Evolutionary conservation across 192 early-diverging fungal species (phyloP), one percentile per base, ranked within the genome.

Genomic region (Oehlia diaphana): DNA sequence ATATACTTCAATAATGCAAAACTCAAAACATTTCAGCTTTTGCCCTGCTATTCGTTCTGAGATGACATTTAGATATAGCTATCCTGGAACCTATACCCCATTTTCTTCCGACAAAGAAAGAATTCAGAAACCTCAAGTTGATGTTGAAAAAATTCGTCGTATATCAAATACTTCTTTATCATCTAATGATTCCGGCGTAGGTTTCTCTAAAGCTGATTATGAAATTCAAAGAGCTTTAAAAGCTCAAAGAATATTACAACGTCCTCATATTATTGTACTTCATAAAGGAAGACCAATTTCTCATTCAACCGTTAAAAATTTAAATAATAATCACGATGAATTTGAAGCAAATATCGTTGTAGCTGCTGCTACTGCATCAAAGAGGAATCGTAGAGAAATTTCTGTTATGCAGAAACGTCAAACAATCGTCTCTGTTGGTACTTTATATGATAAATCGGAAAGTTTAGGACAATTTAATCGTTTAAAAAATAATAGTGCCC

Each of bases 341-440:
- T 42, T 47, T 4, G 71, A 72, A 13, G 42, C 47, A 50, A 47
- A 72, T n/a, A 9, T 72, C 9, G 28, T 72, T 4, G 9, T 72
- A 50, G 26, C 31, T 4, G 71, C 71, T 19, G 71, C 71, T 4
- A 72, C 37, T 12, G 71, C 71, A 31, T 72, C 71, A 47, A 72
- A 72, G 53, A 50, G n/a, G 44, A 42, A 72, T n/a, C n/a, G 71
- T 26, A 26, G 71, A 72, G 71, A 72, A 50, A 72, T 72, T 23
- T 42, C 71, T 14, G 71, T 72, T 28, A 72, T 72, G 71, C 71
- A 72, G 16, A 47, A 72, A 53, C 21, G 71, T 26, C 21, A 26
- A 50, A 50, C 71, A 2, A 58, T 58, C 6, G 0, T 21, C 14
- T 21, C 16, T 16, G 16, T 6, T 21, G 53, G 53, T 2, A 12